Evolutionary conservation across 305 asterid genomes (phyloP), one percentile per base, ranked within the genome.

Genomic region (Solanum hybrid): DNA sequence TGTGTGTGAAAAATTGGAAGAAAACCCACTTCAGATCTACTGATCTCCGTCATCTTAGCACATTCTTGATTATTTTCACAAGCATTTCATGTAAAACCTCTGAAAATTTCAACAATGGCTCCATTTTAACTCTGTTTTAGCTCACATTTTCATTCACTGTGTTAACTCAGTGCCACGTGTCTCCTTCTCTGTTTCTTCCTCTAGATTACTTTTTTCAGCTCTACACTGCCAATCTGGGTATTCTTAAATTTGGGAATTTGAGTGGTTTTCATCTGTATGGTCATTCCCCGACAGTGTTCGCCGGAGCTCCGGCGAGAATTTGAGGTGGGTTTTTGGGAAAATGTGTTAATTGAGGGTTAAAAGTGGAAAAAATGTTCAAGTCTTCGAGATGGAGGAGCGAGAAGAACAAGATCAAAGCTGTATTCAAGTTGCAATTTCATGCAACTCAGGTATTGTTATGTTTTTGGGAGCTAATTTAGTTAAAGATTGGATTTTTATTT

Each of bases 311-410:
- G 94, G 96, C 93, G 93, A 91, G 87, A 89, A 29, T 39, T 65
- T 81, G 79, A 89, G 92, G 79, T 82, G 26, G 38, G 79, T 17
- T 82, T 72, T 76, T 31, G 24, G 93, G 77, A 72, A 38, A n/a
- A 51, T 79, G 92, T 93, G 95, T 81, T 51, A 36, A 76, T 92
- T 92, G 94, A 93, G 90, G 93, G 79, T 75, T 87, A 12, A 89
- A 87, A 51, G 76, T 31, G 92, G 75, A 83, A 90, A 93, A 93
- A 90, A 98, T 98, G 99, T 97, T 98, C 86, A 95, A 95, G 96
- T 91, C 99, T 88, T 95, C 93, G 92, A 90, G 97, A 94, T 98
- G 99, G 99, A 95, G 97, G 94, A 93, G 95, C 92, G 99, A 98
- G 89, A 98, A 95, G 95, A 96, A 95, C 96, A 98, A 95, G 95